Evolutionary conservation across 2,329 filamentous ascomycete genomes (phyloP), one percentile per base, ranked within the genome.

Genomic region (Onygenales sp.): DNA sequence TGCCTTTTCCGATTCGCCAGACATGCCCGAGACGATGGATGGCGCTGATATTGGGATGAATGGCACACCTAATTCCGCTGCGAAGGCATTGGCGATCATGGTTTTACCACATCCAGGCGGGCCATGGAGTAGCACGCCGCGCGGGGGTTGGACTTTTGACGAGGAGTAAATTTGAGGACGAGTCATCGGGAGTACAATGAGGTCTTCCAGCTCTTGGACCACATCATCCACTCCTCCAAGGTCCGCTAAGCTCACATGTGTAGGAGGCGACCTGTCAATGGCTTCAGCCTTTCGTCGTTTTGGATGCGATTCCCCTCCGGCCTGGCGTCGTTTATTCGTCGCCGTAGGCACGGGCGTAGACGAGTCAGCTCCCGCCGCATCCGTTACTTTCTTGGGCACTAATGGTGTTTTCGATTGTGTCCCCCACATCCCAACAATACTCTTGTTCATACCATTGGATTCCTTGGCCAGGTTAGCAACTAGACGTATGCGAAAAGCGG

Each of bases 51-150:
- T 84, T 1, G 88, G 81, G 55, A 94, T 85, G 63, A 90, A 92
- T 0, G 88, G 84, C 2, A 90, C 82, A 1, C 84, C 85, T 17
- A 91, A 74, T 57, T 84, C 82, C 1, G 86, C 85, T 2, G 88
- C 88, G 61, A 88, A 85, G 1, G 87, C 88, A 66, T 89, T 84
- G 8, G 87, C 86, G 54, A 94, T 83, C 75, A 88, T 85, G 0
- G 88, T 94, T 69, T 94, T 94, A 60, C 88, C 88, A 63, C 88
- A 93, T 31, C 88, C 88, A 2, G 88, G 88, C 0, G 88, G 88
- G 0, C 88, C 88, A 68, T 94, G 86, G 4, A 94, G 76, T 27
- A 94, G 71, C 13, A 94, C 84, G 56, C 87, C 87, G 46, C 85
- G 81, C 37, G 85, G 83, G 42, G 86, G 83, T 37, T 86, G 83